Base-by-base conservation (phyloP, 2,329 filamentous ascomycete genomes). In the Venturia aucupariae region DNA sequence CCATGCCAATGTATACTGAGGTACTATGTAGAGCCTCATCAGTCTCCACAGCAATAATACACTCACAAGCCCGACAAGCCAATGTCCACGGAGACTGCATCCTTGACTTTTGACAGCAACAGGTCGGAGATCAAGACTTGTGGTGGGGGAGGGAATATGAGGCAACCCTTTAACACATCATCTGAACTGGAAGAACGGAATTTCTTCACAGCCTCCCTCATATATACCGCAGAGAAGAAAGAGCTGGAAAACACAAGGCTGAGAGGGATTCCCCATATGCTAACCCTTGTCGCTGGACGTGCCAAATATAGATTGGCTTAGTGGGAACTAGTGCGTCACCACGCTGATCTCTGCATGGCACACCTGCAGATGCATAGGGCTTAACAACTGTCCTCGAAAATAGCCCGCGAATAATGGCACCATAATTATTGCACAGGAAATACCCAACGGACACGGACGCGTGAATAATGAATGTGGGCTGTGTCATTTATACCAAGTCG, bases 281-380 rank as follows among this genome's bases (percentile, higher is more conserved):
- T 15, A 38, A n/a, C 15, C 51, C 51, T 30, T 35, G 27, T 57
- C 30, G 2, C 19, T 22, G 17, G 17, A 7, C 3, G 13, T 8
- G 51, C 51, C 51, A 57, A 57, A 32, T 57, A 57, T 57, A 57
- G 51, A 35, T 5, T 35, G 27, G 46, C 44, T 46, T 46, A 46
- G 44, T 24, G 24, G 3, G 4, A 32, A n/a, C 32, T 54, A 32
- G 48, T 6, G 48, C 24, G 48, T 11, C 48, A 32, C 48, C 4
- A 54, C 3, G 48, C 22, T 51, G 46, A 11, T 8, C 35, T 6
- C 35, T 35, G 32, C 4, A 4, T 38, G 35, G 35, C 7, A 6
- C 35, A 8, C 35, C 11, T 38, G 35, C 35, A 38, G 35, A 38
- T 38, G 5, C 35, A 38, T 7, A 11, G 35, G 35, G 35, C 35